Base-by-base conservation (phyloP, 805 yeast genomes). In the Candida quercuum region DNA sequence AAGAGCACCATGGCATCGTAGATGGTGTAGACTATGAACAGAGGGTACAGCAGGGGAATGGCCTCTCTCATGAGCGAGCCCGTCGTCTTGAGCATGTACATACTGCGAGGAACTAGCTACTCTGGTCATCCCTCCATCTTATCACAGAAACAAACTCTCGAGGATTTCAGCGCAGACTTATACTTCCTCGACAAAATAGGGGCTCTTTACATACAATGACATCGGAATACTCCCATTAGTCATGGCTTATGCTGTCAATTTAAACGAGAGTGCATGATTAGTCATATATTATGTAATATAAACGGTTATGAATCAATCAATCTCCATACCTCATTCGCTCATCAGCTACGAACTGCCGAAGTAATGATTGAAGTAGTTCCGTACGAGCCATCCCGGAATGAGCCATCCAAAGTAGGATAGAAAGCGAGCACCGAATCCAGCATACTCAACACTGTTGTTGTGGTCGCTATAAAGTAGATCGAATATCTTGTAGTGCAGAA, bases 391-490 rank as follows among this genome's bases (percentile, higher is more conserved):
- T 8, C 41, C 29, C 9, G 59, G 58, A 4, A 53, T 39, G 39
- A 40, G 42, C 2, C 29, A 12, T 3, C 53, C 54, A 22, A 47
- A 51, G 15, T 12, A 27, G 6, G 39, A 28, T 5, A 53, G 28
- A 13, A 44, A 40, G 16, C 57, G 38, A 2, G 59, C 49, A 8
- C 56, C 58, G 12, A 44, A 29, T 3, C 59, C 59, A 26, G 45
- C 39, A 33, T 51, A 54, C 10, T 34, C 48, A 2, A 50, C 41
- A 3, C 35, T 3, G 6, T 19, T 32, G 32, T 45, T 47, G 28
- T 44, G 38, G 3, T 49, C 47, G 4, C 40, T 32, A 31, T 50
- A 49, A 3, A 54, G 13, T 19, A 54, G 15, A 32, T 54, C 59
- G 34, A 52, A 54, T 3, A 54, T 31, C 37, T 50, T 47, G 32